phyloP scores from a whole-genome alignment of 768 basidiomycete species.

The Terana coerulea region DNA sequence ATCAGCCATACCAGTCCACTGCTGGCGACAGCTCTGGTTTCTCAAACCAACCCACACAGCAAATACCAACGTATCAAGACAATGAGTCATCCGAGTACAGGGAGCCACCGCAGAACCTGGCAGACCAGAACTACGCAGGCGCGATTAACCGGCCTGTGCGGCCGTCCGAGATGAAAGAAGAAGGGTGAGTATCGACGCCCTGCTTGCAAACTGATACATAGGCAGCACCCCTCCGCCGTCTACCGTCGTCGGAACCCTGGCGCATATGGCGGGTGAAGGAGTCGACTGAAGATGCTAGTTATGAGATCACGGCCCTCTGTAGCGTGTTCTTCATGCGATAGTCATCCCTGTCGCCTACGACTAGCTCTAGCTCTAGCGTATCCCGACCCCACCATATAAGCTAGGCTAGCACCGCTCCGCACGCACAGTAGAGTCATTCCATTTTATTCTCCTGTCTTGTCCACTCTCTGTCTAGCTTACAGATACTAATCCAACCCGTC shows the following conservation, averaged over 20 bases:
- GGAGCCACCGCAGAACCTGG: slow-evolving; percentile 32
- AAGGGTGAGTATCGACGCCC: slow-evolving; percentile 75
- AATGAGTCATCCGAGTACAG: slow-evolving; percentile 52
- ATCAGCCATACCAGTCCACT: slow-evolving; percentile 9
- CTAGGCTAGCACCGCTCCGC: slow-evolving; percentile 60
- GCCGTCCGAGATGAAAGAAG: slow-evolving; percentile 93
- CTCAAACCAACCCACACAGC: slow-evolving; percentile 50
- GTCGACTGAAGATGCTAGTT: slow-evolving; percentile 21
- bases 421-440: slow-evolving; percentile 74
- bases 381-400: slow-evolving; percentile 57
- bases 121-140: slow-evolving; percentile 37
- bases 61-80: slow-evolving; percentile 78
- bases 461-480: slow-evolving; percentile 63
- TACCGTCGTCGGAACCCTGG: neutral
- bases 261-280: slow-evolving; percentile 14
- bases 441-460: slow-evolving; percentile 53
- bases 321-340: slow-evolving; percentile 23
- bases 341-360: slow-evolving; percentile 41
- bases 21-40: slow-evolving; percentile 30
- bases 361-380: slow-evolving; percentile 67
- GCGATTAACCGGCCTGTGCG: slow-evolving; percentile 64
- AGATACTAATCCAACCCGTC: slow-evolving; percentile 75
- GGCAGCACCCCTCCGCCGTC: neutral
- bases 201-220: slow-evolving; percentile 13
- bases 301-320: slow-evolving; percentile 18